Evolutionary conservation across 257 asterid species (phyloP), one percentile per base, ranked within the genome.

Genomic region (Ophiorrhiza pumila): DNA sequence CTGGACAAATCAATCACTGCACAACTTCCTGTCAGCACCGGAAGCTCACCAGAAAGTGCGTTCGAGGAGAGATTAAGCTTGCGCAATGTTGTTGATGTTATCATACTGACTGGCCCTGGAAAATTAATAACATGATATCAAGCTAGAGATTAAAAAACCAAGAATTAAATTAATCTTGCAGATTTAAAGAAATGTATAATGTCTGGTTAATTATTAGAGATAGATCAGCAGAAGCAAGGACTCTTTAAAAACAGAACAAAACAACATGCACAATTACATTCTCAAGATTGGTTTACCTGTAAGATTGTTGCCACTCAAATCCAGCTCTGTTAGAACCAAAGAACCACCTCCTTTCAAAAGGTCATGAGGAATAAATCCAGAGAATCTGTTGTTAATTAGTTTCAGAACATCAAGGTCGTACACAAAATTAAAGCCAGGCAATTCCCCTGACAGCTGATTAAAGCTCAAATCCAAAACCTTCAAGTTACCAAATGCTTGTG

Each of bases 291-390:
- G 18, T 27, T 20, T 86, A 94, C 99, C 99, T 80, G 99, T 74
- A 25, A 94, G 91, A 68, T 88, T 90, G 81, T 94, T 94, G 68
- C 92, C 89, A 17, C 99, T 95, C 69, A 95, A 79, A 84, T 95
- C 98, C 89, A 95, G 68, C 81, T 86, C 97, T 0, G 87, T 83
- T 46, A 95, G 85, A 73, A 84, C 93, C 81, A 82, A 75, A 8
- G 99, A 80, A 73, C 91, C 98, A 32, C 99, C 98, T n/a, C n/a
- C n/a, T 80, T 87, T 91, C 84, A 95, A 77, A 60, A 95, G 95
- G 73, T 88, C 83, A 79, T 87, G 86, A 11, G 99, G 98, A 68
- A 91, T 83, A 14, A 80, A 77, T 43, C 98, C 99, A 39, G 91
- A 83, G 80, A 95, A 92, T 52, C 69, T 73, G 76, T 94, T 95